phyloP scores from a whole-genome alignment of 805 yeast genomes.

The Kuraishia borneana region DNA sequence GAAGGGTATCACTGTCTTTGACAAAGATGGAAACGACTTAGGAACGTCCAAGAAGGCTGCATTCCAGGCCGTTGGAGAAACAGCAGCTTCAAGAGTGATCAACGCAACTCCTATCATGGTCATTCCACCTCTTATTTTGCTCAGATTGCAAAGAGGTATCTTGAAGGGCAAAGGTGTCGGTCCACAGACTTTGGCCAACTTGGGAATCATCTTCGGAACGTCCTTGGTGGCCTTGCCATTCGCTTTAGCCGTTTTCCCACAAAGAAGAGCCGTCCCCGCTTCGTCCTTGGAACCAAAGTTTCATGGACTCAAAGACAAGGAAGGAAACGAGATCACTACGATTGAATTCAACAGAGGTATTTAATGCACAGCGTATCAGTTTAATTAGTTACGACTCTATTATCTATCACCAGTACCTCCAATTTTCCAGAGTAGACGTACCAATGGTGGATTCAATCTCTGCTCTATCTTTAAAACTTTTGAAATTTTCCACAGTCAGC shows the following conservation, averaged over 20 bases:
- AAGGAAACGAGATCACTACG: conserved; percentile 43
- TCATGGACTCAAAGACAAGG: conserved; percentile 43
- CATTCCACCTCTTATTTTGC: conserved; percentile 79
- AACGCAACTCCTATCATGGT: conserved; percentile 98
- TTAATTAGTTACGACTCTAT: not conserved
- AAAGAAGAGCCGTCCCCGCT: conserved; percentile 55
- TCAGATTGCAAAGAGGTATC: conserved; percentile 60
- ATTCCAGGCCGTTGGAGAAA: conserved; percentile 86
- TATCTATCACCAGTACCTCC: conserved; percentile 52
- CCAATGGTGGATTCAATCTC: conserved; percentile 40
- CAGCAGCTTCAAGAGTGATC: conserved; percentile 89
- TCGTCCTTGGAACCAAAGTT: conserved; percentile 54
- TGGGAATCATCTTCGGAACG: conserved; percentile 78
- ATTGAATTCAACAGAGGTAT: conserved; percentile 94
- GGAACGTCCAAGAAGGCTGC: conserved; percentile 85
- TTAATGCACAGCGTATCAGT: conserved; percentile 18
- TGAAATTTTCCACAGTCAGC: conserved; percentile 24
- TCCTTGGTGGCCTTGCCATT: conserved; percentile 86
- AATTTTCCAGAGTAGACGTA: conserved; percentile 26
- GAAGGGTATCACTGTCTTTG: conserved; percentile 69
- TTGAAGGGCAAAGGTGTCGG: conserved; percentile 59
- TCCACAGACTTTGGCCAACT: conserved; percentile 59
- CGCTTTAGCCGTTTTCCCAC: conserved; percentile 94
- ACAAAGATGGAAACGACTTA: conserved; percentile 48
- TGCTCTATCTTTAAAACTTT: conserved; percentile 25